A percentile compares a stretch with the other conserved stretches of the same genome.
These are phyloP conservation scores for Cladosporium sp. DNA, from an alignment of 2,329 filamentous ascomycete species.

Conservation along the genomic window DNA sequence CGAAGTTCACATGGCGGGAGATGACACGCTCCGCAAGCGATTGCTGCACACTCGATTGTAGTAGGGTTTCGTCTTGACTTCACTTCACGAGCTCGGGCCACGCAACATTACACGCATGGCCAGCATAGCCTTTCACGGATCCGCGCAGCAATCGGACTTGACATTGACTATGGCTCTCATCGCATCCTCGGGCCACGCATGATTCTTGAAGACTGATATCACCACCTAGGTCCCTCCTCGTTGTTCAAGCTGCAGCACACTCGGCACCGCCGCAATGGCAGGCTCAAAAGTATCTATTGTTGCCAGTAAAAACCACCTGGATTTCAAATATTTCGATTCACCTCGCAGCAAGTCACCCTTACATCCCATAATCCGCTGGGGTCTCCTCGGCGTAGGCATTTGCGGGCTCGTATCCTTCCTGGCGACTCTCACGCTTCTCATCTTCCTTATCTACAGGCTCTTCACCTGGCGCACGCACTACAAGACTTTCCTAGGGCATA, in stretches of 20 bases:
- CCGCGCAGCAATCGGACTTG: too few species aligned
- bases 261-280: neutral
- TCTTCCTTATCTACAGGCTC: constrained; percentile 29
- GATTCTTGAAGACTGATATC: neutral
- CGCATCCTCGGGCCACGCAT: too few species aligned
- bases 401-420: constrained; percentile 28
- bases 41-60: too few species aligned
- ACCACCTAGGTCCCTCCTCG: neutral
- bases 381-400: constrained; percentile 28
- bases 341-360: constrained; percentile 28
- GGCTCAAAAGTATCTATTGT: neutral
- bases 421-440: constrained; percentile 25
- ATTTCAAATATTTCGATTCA: constrained; percentile 23
- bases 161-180: neutral
- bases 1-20: too few species aligned
- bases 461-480: constrained; percentile 29
- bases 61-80: too few species aligned
- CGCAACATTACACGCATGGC: too few species aligned
- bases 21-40: too few species aligned
- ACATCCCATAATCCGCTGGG: constrained; percentile 18
- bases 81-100: too few species aligned
- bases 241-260: neutral
- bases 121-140: too few species aligned
- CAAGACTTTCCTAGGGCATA: constrained; percentile 36
- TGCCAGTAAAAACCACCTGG: neutral